Conservation (phyloP, 1,284 basidiomycete species). For the Cystobasidiaceae sp. region DNA sequence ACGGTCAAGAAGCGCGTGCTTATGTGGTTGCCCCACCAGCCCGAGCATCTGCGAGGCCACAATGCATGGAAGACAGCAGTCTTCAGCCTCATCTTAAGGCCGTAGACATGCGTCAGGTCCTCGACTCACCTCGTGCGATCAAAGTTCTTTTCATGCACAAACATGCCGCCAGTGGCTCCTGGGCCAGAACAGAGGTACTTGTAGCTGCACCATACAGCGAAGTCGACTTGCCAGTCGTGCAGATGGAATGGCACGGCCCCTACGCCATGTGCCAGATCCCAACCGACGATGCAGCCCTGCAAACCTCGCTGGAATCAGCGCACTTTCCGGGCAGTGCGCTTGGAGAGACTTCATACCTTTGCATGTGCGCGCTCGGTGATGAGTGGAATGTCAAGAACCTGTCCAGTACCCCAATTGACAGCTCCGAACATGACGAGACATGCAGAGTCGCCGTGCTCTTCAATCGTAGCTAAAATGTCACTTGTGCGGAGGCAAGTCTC, state of each 20-base stretch:
- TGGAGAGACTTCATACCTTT: slow-evolving; percentile 54
- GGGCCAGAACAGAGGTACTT: slow-evolving; percentile 96
- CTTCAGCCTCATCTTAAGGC: not conserved
- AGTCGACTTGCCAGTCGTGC: slow-evolving; percentile 91
- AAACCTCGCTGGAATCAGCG: not conserved
- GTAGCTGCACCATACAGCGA: slow-evolving; percentile 96
- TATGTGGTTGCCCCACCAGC: slow-evolving; percentile 95
- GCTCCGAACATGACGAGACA: slow-evolving; percentile 84
- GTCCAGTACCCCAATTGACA: slow-evolving; percentile 96
- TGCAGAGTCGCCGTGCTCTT: slow-evolving; percentile 66
- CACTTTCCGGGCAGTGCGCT: not conserved
- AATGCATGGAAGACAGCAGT: too few relatives aligned
- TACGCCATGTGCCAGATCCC: slow-evolving; percentile 91
- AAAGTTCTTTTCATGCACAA: slow-evolving; percentile 70
- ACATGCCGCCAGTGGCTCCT: slow-evolving; percentile 86
- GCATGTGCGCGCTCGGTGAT: slow-evolving; percentile 72
- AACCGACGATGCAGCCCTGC: slow-evolving; percentile 84
- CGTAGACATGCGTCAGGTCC: not conserved
- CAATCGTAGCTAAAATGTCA: slow-evolving; percentile 76
- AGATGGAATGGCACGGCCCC: slow-evolving; percentile 85
- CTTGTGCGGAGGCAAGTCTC: slow-evolving; percentile 79
- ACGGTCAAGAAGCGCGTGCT: slow-evolving; percentile 87
- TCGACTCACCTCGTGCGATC: slow-evolving; percentile 7
- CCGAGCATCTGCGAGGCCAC: slow-evolving; percentile 73
- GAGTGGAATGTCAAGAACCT: slow-evolving; percentile 77